Conservation (phyloP, 345 rosid species). For the Mallotus nudiflorus region DNA sequence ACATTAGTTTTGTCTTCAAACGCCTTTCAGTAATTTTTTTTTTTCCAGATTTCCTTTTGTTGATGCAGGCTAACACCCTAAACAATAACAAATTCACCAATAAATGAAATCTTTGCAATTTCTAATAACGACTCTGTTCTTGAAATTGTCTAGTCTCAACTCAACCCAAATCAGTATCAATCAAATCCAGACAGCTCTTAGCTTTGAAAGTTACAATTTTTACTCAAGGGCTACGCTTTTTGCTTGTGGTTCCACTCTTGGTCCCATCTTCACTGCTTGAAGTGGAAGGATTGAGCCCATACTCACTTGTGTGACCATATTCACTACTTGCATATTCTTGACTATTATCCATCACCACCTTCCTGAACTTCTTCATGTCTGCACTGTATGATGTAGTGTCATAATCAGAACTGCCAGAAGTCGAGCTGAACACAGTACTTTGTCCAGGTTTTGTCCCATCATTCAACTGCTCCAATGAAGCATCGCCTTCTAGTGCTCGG, state of each 20-base stretch:
- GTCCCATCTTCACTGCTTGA: slow-evolving; percentile 56
- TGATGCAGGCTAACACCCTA: too few relatives aligned
- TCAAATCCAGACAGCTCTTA: not conserved
- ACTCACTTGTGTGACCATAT: slow-evolving; percentile 65
- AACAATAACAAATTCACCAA: too few relatives aligned
- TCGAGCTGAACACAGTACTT: slow-evolving; percentile 30
- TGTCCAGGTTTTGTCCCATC: slow-evolving; percentile 44
- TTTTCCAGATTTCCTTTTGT: too few relatives aligned
- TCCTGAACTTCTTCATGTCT: slow-evolving; percentile 53
- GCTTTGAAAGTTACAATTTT: too few relatives aligned
- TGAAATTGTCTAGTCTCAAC: not conserved
- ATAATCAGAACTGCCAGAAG: slow-evolving; percentile 35
- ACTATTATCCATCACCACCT: slow-evolving; percentile 37
- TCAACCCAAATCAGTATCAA: too few relatives aligned
- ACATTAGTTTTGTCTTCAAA: too few relatives aligned
- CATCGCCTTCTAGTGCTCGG: slow-evolving; percentile 64
- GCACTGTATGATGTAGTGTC: slow-evolving; percentile 38
- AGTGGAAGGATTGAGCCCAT: slow-evolving; percentile 67
- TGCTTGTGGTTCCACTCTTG: slow-evolving; percentile 2
- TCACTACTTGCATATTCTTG: slow-evolving; percentile 55
- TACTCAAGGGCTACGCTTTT: slow-evolving; percentile 6
- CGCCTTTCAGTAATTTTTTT: not conserved
- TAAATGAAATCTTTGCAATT: too few relatives aligned
- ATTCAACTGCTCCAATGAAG: slow-evolving; percentile 58
- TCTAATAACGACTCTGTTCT: too few relatives aligned